A percentile compares a stretch with the other conserved stretches of the same genome.
These are phyloP conservation scores for Massariosphaeria phaeospora DNA, from an alignment of 495 filamentous ascomycete genomes.

Conservation along the genomic window DNA sequence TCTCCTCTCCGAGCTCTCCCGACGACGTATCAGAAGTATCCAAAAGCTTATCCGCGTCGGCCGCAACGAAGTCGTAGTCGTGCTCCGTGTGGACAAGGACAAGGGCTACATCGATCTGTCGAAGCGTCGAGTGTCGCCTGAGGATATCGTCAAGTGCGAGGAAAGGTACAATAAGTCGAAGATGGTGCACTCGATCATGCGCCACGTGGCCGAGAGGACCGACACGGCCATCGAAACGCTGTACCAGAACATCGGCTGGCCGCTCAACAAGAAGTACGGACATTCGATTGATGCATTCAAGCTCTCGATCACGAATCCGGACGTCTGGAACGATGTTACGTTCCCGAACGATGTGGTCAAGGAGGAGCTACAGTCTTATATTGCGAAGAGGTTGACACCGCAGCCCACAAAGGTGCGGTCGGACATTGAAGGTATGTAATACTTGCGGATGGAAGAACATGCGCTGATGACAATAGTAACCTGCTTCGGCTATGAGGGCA, in stretches of 20 bases:
- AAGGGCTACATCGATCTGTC: slow-evolving; percentile 98
- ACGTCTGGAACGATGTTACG: slow-evolving; percentile 86
- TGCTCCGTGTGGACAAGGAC: slow-evolving; percentile 97
- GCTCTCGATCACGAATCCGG: slow-evolving; percentile 95
- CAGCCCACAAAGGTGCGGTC: slow-evolving; percentile 97
- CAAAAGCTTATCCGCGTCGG: slow-evolving; percentile 98
- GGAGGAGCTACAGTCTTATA: slow-evolving; percentile 85
- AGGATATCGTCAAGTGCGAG: slow-evolving; percentile 97
- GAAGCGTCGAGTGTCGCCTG: slow-evolving; percentile 93
- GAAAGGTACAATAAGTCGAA: slow-evolving; percentile 99
- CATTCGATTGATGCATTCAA: slow-evolving; percentile 98
- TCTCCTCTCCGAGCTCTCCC: slow-evolving; percentile 87
- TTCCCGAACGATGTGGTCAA: slow-evolving; percentile 85
- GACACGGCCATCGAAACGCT: slow-evolving; percentile 86
- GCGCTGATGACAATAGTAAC: too few species aligned
- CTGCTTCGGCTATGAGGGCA: slow-evolving; percentile 97
- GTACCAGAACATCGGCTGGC: slow-evolving; percentile 93
- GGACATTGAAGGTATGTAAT: slow-evolving; percentile 71
- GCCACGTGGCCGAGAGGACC: slow-evolving; percentile 96
- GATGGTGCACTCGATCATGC: slow-evolving; percentile 96
- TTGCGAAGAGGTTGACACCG: slow-evolving; percentile 90
- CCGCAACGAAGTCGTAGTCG: slow-evolving; percentile 95
- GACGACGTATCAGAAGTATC: slow-evolving; percentile 94
- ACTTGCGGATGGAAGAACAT: too few species aligned
- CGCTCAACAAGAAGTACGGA: slow-evolving; percentile 93